Evolutionary conservation across 192 early-diverging fungal genomes (phyloP).

Genomic region (Funneliformis geosporum): DNA sequence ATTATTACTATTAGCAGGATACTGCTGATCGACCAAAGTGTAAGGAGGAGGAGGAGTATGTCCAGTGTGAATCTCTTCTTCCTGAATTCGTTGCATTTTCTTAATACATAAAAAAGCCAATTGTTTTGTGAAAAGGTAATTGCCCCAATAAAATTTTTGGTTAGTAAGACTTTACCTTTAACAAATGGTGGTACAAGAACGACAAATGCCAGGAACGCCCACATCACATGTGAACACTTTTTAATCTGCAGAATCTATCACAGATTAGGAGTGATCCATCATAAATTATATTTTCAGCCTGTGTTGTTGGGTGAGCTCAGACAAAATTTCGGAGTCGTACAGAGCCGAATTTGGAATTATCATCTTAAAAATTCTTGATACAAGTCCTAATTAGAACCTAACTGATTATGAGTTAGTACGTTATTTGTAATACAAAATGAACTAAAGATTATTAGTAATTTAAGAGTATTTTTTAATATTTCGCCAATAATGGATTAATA

Average conservation of each 20-base stretch:
- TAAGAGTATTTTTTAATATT: not conserved
- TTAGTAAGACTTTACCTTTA: not conserved
- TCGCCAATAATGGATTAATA: slow-evolving; percentile 20
- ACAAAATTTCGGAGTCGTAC: no score
- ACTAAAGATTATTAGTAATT: not conserved
- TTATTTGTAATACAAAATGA: not conserved
- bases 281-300: no score
- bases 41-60: slow-evolving; percentile 26
- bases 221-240: slow-evolving; percentile 9
- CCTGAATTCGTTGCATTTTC: slow-evolving; percentile 29
- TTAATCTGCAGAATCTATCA: not conserved
- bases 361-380: no score
- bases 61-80: not conserved
- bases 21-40: slow-evolving; percentile 17
- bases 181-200: not conserved
- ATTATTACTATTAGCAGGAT: not conserved
- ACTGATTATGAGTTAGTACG: no score
- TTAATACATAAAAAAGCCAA: not conserved
- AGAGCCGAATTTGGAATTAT: no score
- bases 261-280: not conserved
- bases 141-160: not conserved
- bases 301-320: no score
- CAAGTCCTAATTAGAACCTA: no score
- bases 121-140: not conserved
- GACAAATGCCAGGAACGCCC: no score